These are phyloP conservation scores for Cordyceps sp. DNA, from an alignment of 2,329 filamentous ascomycete genomes.

Conservation along the genomic window DNA sequence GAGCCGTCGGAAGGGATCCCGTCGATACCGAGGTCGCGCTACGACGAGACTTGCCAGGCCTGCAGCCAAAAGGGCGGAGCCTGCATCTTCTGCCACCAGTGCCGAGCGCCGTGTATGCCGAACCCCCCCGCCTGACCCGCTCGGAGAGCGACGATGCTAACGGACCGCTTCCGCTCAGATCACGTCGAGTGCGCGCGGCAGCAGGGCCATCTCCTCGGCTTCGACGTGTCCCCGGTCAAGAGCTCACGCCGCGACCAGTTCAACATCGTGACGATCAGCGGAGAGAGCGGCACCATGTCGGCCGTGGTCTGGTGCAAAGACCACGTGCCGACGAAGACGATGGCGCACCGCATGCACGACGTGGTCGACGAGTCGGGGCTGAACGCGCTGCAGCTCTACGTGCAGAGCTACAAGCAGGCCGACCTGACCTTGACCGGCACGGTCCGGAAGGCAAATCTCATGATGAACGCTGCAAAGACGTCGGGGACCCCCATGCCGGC, in stretches of 20 bases:
- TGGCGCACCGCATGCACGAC: conserved; percentile 67
- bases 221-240: conserved; percentile 83
- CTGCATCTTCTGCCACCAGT: conserved; percentile 68
- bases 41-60: conserved; percentile 64
- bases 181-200: conserved; percentile 87
- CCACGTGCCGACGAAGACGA: conserved; percentile 55
- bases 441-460: conserved; percentile 75
- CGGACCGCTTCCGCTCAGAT: conserved; percentile 4
- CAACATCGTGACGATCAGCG: conserved; percentile 63
- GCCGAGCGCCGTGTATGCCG: conserved; percentile 34
- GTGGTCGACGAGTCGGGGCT: conserved; percentile 51
- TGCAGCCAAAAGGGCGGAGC: conserved; percentile 66
- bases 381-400: conserved; percentile 74
- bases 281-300: conserved; percentile 69
- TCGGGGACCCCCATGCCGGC: conserved; percentile 15
- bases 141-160: conserved; percentile 2
- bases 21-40: conserved; percentile 56
- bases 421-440: conserved; percentile 83
- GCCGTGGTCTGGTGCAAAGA: conserved; percentile 85
- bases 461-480: conserved; percentile 45
- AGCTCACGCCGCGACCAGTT: conserved; percentile 69
- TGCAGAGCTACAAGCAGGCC: conserved; percentile 84
- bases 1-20: conserved; percentile 83
- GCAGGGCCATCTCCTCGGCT: conserved; percentile 67
- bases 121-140: conserved; percentile 12